Percentiles rank a stretch among this genome's conserved stretches.
Evolutionary conservation across 2,329 filamentous ascomycete genomes (phyloP).

Genomic region (Neonectria ditissima): DNA sequence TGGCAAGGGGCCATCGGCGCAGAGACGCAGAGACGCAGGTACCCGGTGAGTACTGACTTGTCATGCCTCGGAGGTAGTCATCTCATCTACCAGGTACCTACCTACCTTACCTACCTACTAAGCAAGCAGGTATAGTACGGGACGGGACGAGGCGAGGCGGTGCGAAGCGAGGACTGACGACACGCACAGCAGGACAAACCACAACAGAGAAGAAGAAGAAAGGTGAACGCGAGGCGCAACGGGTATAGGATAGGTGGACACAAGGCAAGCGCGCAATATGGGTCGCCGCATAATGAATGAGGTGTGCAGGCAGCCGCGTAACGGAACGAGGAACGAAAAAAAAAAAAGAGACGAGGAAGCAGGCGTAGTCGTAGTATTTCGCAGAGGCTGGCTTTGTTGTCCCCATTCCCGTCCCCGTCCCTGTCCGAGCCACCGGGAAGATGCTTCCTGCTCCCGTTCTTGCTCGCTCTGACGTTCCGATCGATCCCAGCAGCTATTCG

Average conservation of each 20-base stretch:
- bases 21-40: constrained; percentile 11
- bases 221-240: constrained; percentile 15
- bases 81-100: too few species aligned
- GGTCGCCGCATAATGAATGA: not conserved
- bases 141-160: not conserved
- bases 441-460: not conserved
- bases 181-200: not conserved
- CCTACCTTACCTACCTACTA: too few species aligned
- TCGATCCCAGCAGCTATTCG: not conserved
- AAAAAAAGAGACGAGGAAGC: too few species aligned
- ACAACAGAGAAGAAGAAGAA: not conserved
- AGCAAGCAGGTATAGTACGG: not conserved
- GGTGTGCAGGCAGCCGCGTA: not conserved
- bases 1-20: constrained; percentile 8
- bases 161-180: not conserved
- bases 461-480: not conserved
- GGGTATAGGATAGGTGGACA: not conserved
- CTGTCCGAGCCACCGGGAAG: not conserved
- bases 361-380: too few species aligned
- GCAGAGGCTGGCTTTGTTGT: too few species aligned
- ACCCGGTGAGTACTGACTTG: constrained; percentile 20
- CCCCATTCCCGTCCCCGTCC: not conserved
- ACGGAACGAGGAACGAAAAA: not conserved
- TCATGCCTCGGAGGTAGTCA: constrained; percentile 2
- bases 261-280: not conserved